Evolutionary conservation across 1,284 basidiomycete genomes (phyloP).

Genomic region (Tremellales sp.): DNA sequence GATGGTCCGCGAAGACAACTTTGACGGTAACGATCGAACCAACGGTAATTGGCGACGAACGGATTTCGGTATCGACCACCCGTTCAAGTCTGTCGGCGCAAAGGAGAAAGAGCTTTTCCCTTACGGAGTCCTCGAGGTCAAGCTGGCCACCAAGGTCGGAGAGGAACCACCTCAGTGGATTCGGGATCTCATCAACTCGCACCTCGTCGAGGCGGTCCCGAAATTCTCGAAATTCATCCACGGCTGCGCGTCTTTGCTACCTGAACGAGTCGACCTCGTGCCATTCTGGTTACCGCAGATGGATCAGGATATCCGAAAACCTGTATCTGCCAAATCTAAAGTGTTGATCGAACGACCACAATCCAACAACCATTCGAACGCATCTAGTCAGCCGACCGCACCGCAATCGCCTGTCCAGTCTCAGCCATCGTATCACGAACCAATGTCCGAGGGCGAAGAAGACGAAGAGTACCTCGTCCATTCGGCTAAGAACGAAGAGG

Average conservation of each 20-base stretch:
- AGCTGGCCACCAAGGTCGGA: conserved; percentile 92
- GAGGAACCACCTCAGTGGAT: conserved; percentile 98
- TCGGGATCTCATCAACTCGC: conserved; percentile 85
- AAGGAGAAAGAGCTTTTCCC: conserved; percentile 93
- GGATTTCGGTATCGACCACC: conserved; percentile 88
- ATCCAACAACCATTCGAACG: conserved; percentile 36
- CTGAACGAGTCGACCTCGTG: conserved; percentile 92
- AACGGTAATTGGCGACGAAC: conserved; percentile 89
- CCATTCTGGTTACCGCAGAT: conserved; percentile 91
- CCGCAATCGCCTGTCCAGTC: conserved; percentile 26
- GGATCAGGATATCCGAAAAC: conserved; percentile 90
- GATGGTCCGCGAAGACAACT: conserved; percentile 93
- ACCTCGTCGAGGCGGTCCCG: conserved; percentile 88
- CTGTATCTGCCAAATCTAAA: conserved; percentile 66
- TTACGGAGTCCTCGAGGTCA: conserved; percentile 90
- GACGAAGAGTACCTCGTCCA: conserved; percentile 65
- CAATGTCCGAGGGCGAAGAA: conserved; percentile 75
- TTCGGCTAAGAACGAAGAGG: conserved; percentile 71
- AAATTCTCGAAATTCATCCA: conserved; percentile 90
- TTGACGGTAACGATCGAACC: conserved; percentile 76
- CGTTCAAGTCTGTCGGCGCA: conserved; percentile 71
- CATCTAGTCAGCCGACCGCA: conserved; percentile 51
- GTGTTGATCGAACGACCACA: conserved; percentile 66
- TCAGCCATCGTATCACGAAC: conserved; percentile 64
- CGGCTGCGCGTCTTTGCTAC: conserved; percentile 88